Base-by-base conservation (phyloP, 495 filamentous ascomycete genomes). In the Penicillium psychrofluorescens region DNA sequence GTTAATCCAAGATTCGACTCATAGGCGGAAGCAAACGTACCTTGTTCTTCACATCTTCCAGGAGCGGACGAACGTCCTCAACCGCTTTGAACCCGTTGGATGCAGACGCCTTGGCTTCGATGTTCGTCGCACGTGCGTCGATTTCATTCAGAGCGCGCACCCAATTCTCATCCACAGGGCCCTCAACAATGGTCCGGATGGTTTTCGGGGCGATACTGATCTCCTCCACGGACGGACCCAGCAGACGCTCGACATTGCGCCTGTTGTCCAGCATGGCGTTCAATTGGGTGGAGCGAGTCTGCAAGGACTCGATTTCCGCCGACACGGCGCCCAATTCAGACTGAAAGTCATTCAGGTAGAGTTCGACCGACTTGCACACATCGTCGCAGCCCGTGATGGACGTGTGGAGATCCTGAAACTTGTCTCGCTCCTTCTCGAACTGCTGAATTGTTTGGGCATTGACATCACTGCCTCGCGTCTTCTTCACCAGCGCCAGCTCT, bases 151-250 rank as follows among this genome's bases (percentile, higher is more conserved):
- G 62, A 11, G 87, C 83, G 51, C 80, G 86, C 27, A 95, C 75
- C 90, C 91, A 98, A 13, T 77, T 75, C 45, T 94, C 88, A 61
- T 98, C 94, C 22, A 98, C 87, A 27, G 84, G 77, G 5, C 90
- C 90, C 50, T 97, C 90, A 1, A 82, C 74, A 33, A 98, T 90
- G 55, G 83, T 83, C 22, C 79, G 78, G 14, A 97, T 85, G 9
- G 90, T 70, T 40, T 77, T 74, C 7, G 92, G 94, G 2, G 94
- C 83, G 30, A 98, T 74, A 47, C 83, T 89, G 40, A 95, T 83
- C 48, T 95, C 89, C 56, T 97, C 94, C 39, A 98, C 87, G 6
- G 90, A 78, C 0, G 92, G 94, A 0, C 86, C 94, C 8, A 98
- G 70, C 1, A 86, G 70, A 61, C 86, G 89, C 63, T 98, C 92